Evolutionary conservation across 2,329 filamentous ascomycete species (phyloP).

Genomic region (Fusarium begoniae): DNA sequence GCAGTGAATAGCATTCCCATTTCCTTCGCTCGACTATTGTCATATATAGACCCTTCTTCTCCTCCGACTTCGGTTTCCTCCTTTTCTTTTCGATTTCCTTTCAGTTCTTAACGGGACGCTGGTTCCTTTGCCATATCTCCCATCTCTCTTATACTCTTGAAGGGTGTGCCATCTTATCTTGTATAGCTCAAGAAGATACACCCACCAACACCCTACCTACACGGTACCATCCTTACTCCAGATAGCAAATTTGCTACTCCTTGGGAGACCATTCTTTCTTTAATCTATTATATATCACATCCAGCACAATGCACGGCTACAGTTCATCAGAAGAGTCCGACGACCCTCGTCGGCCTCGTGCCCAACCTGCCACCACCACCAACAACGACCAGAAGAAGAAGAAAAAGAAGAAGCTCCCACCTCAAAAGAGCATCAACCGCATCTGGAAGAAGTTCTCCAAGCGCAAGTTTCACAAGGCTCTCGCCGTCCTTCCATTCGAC

Average conservation of each 20-base stretch:
- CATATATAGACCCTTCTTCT: slow-evolving; percentile 25
- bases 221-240: not conserved
- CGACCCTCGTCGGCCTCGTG: slow-evolving; percentile 52
- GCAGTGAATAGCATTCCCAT: slow-evolving; percentile 1
- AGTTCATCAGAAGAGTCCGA: slow-evolving; percentile 62
- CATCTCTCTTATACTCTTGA: not conserved
- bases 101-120: not conserved
- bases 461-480: slow-evolving; percentile 70
- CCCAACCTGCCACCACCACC: slow-evolving; percentile 47
- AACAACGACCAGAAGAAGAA: slow-evolving; percentile 60
- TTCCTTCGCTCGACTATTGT: slow-evolving; percentile 2
- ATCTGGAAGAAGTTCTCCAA: slow-evolving; percentile 72
- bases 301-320: slow-evolving; percentile 54
- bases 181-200: not conserved
- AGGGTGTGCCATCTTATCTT: not conserved
- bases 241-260: not conserved
- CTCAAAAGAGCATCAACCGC: slow-evolving; percentile 72
- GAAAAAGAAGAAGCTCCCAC: slow-evolving; percentile 59
- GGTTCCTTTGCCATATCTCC: not conserved
- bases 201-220: not conserved
- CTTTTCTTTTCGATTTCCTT: not conserved
- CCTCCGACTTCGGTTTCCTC: slow-evolving; percentile 16
- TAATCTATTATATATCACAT: not conserved
- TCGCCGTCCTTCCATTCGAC: slow-evolving; percentile 72
- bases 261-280: not conserved